Conservation (phyloP, 2,329 filamentous ascomycete genomes). For the Diplodia scrobiculata region DNA sequence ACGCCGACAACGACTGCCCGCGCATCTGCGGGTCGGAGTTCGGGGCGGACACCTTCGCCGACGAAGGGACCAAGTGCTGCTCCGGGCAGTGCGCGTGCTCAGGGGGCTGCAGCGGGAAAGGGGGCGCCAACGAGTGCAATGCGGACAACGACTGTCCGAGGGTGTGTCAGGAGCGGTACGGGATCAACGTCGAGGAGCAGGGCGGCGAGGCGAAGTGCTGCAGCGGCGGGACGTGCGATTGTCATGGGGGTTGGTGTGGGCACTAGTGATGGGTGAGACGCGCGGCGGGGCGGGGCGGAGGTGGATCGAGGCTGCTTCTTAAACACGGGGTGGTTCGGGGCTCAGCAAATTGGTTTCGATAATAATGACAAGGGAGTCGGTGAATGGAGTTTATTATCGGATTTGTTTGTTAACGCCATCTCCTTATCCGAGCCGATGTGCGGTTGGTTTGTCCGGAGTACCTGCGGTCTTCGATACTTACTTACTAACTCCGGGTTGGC, state of each 20-base stretch:
- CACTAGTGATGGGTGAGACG: neutral
- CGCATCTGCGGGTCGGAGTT: neutral
- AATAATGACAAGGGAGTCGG: no score
- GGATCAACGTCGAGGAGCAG: neutral
- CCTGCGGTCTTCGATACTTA: no score
- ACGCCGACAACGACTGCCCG: slow-evolving; percentile 13
- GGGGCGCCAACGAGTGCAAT: neutral
- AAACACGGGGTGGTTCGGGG: no score
- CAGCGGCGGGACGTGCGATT: neutral
- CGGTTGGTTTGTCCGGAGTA: no score
- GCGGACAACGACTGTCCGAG: neutral
- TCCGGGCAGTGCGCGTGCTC: neutral
- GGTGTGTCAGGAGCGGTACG: neutral
- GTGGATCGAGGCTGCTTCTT: neutral
- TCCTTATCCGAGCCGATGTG: no score
- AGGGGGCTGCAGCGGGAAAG: neutral
- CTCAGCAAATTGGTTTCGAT: no score
- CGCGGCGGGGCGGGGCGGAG: no score
- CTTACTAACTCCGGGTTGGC: no score
- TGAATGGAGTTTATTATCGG: neutral
- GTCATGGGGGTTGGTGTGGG: neutral
- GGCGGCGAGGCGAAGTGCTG: neutral
- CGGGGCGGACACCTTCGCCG: neutral
- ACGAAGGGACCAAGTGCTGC: slow-evolving; percentile 10
- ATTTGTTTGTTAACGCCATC: neutral